phyloP scores from a whole-genome alignment of 2,329 filamentous ascomycete species.

The Trichoderma sp. region DNA sequence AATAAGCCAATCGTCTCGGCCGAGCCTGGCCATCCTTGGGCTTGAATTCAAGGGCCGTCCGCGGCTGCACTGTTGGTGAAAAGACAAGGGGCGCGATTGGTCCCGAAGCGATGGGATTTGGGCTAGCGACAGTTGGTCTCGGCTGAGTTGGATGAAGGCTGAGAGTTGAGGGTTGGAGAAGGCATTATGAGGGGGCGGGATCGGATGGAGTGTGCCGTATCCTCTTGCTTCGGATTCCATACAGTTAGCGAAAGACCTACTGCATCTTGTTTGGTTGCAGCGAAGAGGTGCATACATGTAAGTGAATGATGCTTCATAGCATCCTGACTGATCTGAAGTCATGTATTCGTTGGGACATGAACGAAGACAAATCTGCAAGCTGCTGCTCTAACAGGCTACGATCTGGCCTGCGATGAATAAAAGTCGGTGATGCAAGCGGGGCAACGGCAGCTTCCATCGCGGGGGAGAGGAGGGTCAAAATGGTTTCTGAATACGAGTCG shows the following conservation, averaged over 20 bases:
- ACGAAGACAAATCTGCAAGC: background rate
- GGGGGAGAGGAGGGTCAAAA: background rate
- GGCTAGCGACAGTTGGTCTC: background rate
- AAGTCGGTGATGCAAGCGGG: constrained; percentile 7
- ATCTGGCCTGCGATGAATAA: background rate
- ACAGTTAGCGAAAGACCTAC: background rate
- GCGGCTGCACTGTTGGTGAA: constrained; percentile 16
- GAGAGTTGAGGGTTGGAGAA: too few relatives aligned
- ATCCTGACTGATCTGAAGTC: too few relatives aligned
- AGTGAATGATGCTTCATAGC: too few relatives aligned
- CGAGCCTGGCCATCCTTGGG: background rate
- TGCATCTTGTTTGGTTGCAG: too few relatives aligned
- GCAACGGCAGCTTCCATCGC: constrained; percentile 11
- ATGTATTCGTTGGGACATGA: too few relatives aligned
- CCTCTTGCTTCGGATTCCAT: background rate
- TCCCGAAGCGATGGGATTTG: constrained; percentile 11
- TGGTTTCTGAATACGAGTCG: too few relatives aligned
- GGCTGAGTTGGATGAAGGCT: too few relatives aligned
- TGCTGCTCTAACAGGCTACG: background rate
- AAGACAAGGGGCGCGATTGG: constrained; percentile 19
- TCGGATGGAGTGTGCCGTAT: background rate
- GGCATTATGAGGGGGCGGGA: background rate
- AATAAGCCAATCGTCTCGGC: background rate
- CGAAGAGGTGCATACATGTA: too few relatives aligned
- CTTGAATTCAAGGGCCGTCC: background rate